Evolutionary conservation across 345 rosid species (phyloP).

Genomic region (Gossypioides kirkii): DNA sequence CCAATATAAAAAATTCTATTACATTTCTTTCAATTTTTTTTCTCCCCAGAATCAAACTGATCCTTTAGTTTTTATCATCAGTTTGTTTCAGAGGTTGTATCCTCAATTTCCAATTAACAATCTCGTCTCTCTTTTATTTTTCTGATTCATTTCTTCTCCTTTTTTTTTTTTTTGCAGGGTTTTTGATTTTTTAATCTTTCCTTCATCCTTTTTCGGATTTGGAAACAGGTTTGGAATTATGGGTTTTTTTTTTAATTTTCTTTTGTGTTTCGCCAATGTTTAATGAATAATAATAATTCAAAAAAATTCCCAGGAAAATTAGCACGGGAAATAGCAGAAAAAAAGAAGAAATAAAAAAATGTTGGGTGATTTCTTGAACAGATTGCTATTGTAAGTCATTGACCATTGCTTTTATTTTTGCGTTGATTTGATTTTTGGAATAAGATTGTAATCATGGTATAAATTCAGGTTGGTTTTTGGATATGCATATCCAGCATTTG

Average conservation of each 20-base stretch:
- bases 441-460: neutral
- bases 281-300: neutral
- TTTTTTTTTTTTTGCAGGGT: neutral
- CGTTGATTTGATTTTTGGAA: neutral
- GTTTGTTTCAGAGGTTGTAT: conserved; percentile 15
- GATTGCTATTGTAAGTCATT: conserved; percentile 55
- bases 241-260: neutral
- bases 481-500: conserved; percentile 88
- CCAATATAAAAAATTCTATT: neutral
- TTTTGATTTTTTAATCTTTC: neutral
- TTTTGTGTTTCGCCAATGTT: neutral
- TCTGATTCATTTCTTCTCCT: neutral
- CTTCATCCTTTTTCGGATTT: neutral
- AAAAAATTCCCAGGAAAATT: conserved; percentile 26
- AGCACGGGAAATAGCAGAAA: neutral
- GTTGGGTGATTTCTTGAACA: conserved; percentile 65
- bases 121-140: neutral
- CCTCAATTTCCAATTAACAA: neutral
- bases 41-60: conserved; percentile 24
- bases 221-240: neutral
- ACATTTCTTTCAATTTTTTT: neutral
- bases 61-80: conserved; percentile 10
- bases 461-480: conserved; percentile 77
- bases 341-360: conserved; percentile 15
- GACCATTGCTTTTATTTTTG: too few relatives aligned